Evolutionary conservation across 2,329 filamentous ascomycete genomes (phyloP), one percentile per base, ranked within the genome.

Genomic region (Cladosporium sp.): DNA sequence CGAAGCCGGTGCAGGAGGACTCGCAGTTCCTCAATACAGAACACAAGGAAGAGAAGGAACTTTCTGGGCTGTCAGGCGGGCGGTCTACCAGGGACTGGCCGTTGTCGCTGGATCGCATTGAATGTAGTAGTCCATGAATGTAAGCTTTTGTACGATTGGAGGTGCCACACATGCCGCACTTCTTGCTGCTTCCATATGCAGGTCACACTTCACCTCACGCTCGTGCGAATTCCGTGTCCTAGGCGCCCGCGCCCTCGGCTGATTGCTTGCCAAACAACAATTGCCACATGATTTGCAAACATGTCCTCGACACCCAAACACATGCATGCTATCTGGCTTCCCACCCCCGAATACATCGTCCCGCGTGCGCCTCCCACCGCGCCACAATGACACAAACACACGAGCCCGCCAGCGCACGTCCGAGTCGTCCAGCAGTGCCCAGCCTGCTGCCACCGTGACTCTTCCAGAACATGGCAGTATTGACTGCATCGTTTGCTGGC

Each of bases 51-150:
- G 63, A 77, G 28, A 75, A 80, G 80, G 79, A 39, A 91, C 89
- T 35, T 95, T 97, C 69, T 90, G 91, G 68, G 89, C 89, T 53
- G 93, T 97, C 9, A 90, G 90, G 76, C 86, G 80, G 74, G 91
- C 90, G 74, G 95, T 99, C 63, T 99, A 99, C 71, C 90, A 96
- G 65, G 92, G 91, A 8, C 75, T 99, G 70, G 94, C 94, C 34
- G 90, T 97, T 59, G 92, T 99, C 63, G 88, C 88, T 15, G 90
- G 89, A 45, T 83, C 81, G 49, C 90, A 71, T 73, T 35, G 49
- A 52, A 28, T 42, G 34, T 35, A 20, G 9, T 32, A 32, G 28
- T 32, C 28, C 9, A 20, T 5, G 15, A 32, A 40, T 32, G 44
- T 57, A 50, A 50, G 22, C 35, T 50, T 24, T 40, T 49, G 47